A percentile compares a stretch with the other conserved stretches of the same genome.
phyloP scores from a whole-genome alignment of 2,329 filamentous ascomycete genomes.

The Alternaria consortialis region DNA sequence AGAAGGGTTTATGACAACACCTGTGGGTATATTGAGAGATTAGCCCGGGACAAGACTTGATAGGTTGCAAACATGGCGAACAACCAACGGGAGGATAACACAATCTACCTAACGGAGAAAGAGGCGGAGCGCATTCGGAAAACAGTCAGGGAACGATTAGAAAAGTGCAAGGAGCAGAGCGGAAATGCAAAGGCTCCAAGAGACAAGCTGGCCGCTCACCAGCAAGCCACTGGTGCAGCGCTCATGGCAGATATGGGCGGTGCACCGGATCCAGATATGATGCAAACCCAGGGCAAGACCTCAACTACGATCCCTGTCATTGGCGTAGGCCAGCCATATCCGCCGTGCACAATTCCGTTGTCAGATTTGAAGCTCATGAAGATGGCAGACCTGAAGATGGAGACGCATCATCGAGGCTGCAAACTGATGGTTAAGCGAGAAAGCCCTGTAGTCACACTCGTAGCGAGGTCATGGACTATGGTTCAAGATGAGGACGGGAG shows the following conservation, averaged over 20 bases:
- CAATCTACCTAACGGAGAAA: slow-evolving; percentile 39
- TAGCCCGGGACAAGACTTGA: too few species aligned
- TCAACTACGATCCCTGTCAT: slow-evolving; percentile 33
- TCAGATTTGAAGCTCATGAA: slow-evolving; percentile 34
- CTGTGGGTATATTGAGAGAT: neutral
- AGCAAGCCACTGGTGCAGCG: slow-evolving; percentile 41
- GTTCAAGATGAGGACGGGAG: slow-evolving; percentile 49
- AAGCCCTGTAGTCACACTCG: slow-evolving; percentile 42
- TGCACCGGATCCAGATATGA: slow-evolving; percentile 33
- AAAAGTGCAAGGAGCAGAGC: slow-evolving; percentile 26
- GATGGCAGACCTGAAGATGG: slow-evolving; percentile 49
- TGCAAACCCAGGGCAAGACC: slow-evolving; percentile 24
- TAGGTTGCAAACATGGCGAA: slow-evolving; percentile 9
- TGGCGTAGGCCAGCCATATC: slow-evolving; percentile 35
- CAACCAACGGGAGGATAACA: slow-evolving; percentile 29
- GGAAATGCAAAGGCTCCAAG: slow-evolving; percentile 29
- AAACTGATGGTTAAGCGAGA: slow-evolving; percentile 49
- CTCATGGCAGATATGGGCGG: slow-evolving; percentile 45
- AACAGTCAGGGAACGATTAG: slow-evolving; percentile 30
- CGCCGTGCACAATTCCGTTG: slow-evolving; percentile 28
- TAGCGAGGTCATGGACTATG: slow-evolving; percentile 46
- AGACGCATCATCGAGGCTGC: slow-evolving; percentile 53
- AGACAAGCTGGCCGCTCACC: slow-evolving; percentile 33
- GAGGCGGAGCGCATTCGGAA: slow-evolving; percentile 37
- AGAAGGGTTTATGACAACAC: neutral